Percentiles rank a stretch among this genome's conserved stretches.
phyloP scores from a whole-genome alignment of 129 eudicot species.

The Pulicaria dysenterica region DNA sequence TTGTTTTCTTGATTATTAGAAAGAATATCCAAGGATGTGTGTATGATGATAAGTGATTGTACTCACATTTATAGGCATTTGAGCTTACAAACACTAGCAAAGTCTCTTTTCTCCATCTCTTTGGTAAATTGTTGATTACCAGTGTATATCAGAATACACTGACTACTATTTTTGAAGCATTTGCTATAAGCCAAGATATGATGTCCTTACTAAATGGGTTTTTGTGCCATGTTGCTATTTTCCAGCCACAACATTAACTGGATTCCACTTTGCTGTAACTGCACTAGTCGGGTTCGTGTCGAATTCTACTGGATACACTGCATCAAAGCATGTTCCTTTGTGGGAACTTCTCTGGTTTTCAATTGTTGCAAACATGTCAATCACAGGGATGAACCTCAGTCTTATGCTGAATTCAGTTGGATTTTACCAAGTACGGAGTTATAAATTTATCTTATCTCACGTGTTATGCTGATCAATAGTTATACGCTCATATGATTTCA shows the following conservation, averaged over 20 bases:
- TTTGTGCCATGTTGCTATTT: constrained; percentile 20
- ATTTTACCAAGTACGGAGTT: constrained; percentile 66
- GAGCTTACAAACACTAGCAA: too few species aligned
- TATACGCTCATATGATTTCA: not conserved
- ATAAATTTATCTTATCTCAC: not conserved
- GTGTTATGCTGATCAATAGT: not conserved
- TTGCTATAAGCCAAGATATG: not conserved
- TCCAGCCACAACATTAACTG: constrained; percentile 87
- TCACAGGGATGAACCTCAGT: constrained; percentile 90
- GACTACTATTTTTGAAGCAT: not conserved
- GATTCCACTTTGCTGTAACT: constrained; percentile 83
- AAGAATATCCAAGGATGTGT: too few species aligned
- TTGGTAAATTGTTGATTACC: too few species aligned
- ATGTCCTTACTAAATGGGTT: constrained; percentile 17
- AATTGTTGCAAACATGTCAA: constrained; percentile 84
- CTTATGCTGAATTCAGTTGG: constrained; percentile 94
- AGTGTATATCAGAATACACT: too few species aligned
- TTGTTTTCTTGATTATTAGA: not conserved
- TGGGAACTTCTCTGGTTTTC: constrained; percentile 97
- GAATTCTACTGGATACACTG: constrained; percentile 75
- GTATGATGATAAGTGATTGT: too few species aligned
- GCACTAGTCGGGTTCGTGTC: constrained; percentile 80
- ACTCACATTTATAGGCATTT: too few species aligned
- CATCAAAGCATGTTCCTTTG: constrained; percentile 79
- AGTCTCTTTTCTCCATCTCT: too few species aligned